Base-by-base conservation (phyloP, 306 rosid species). In the Chamaecrista fasciculata region DNA sequence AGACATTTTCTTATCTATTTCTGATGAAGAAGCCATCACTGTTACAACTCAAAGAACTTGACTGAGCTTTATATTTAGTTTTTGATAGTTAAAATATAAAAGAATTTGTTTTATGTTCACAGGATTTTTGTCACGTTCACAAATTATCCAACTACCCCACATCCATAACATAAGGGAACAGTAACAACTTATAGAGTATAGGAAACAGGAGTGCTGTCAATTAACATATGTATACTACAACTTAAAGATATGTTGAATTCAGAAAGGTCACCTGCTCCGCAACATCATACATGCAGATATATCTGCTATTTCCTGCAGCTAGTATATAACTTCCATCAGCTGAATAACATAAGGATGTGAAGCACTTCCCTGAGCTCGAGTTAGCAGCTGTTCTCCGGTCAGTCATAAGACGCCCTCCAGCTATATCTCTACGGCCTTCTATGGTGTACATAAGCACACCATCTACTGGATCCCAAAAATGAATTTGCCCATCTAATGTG, bases 401-500 rank as follows among this genome's bases (percentile, higher is more conserved):
- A 76, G 95, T 88, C 99, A 88, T 84, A 28, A 88, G 85, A 67
- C 95, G 96, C 31, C 99, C 99, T 69, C 97, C 92, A 15, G 96
- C 85, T 70, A 94, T 91, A 79, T 91, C 99, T 76, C 96, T 86
- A 9, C 91, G 86, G 49, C 99, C 99, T 81, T 91, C 95, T 65
- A 94, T 91, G 64, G 92, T 85, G 78, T 82, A 85, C 96, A 88
- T 91, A 69, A 94, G 62, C 70, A 81, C 50, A 14, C 99, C 99
- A 75, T 94, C 96, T 56, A 87, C 73, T 37, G 99, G 97, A 73
- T 94, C 99, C 97, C 97, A 94, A 74, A 94, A 94, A 84, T 88
- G 86, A 73, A 94, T 88, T 72, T 94, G 96, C 33, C 99, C 99
- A 69, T 94, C 99, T 78, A 94, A 82, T 51, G 99, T 91, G 83